Evolutionary conservation across 148 eudicot species (phyloP).

Genomic region (Salicornia ramosissima): DNA sequence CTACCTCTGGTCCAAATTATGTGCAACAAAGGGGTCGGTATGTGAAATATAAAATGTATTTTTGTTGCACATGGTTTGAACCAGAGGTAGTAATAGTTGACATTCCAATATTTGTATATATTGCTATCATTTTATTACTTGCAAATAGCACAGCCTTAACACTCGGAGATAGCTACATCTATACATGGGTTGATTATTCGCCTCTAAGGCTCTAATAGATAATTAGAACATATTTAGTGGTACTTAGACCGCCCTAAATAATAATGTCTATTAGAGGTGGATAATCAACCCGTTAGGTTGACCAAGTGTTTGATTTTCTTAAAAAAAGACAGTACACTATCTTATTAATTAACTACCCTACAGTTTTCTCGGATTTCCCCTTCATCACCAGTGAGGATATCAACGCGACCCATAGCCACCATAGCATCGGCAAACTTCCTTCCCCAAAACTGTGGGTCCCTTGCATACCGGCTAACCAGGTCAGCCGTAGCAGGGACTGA

Average conservation of each 20-base stretch:
- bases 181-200: background rate
- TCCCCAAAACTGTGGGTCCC: slow-evolving; percentile 39
- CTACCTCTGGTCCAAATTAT: too few species aligned
- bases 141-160: background rate
- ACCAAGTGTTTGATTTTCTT: background rate
- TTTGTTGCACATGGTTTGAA: too few species aligned
- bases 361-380: slow-evolving; percentile 69
- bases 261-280: background rate
- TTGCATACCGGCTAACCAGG: slow-evolving; percentile 49
- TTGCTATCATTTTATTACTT: slow-evolving; percentile 5
- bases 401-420: slow-evolving; percentile 70
- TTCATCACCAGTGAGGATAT: slow-evolving; percentile 50
- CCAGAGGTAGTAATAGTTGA: background rate
- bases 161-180: background rate
- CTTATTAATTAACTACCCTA: slow-evolving; percentile 42
- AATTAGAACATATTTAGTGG: background rate
- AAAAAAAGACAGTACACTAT: too few species aligned
- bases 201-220: background rate
- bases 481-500: slow-evolving; percentile 32
- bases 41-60: too few species aligned
- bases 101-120: background rate
- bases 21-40: too few species aligned
- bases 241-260: background rate
- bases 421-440: slow-evolving; percentile 62
- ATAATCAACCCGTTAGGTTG: background rate